Evolutionary conservation across 2,329 filamentous ascomycete genomes (phyloP), one percentile per base, ranked within the genome.

Genomic region (Ceratocystis harringtonii): DNA sequence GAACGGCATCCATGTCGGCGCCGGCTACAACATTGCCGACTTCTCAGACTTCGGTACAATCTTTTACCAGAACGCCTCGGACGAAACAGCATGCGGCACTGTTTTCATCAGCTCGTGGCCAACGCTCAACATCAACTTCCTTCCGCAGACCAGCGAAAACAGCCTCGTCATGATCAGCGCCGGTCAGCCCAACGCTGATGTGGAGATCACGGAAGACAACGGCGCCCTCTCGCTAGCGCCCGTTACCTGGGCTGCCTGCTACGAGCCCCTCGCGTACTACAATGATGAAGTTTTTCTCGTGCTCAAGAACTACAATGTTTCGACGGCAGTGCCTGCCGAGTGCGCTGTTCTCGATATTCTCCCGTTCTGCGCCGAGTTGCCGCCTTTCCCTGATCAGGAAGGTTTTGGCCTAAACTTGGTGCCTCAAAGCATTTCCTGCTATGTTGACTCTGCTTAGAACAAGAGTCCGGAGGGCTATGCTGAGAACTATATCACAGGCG

Each of bases 1-100:
- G 5, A 73, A 75, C 0, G 72, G 77, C 0, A 74, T 81, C 68
- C 72, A 80, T 44, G 61, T 63, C 22, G 65, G 65, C 5, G 65
- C 65, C 17, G 71, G 74, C 70, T 74, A 70, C 67, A 72, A 72
- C 60, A 65, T 81, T 30, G 71, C 72, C 57, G 75, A 73, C 60
- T 76, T 78, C 50, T 78, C 80, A 70, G 72, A 72, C 5, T 78
- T 78, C 44, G 76, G 78, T 0, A 78, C 75, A 1, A 66, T 73
- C 66, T 81, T 81, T 70, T 81, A 81, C 74, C 72, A 78, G 66
- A 81, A 82, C 69, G 78, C 76, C 69, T 79, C 79, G 12, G 73
- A 72, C 12, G 66, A 70, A 5, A 73, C 77, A 48, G 68, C 72
- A 52, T 70, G n/a, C 3, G n/a, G 41, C 12, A 55, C 36, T 22